Conservation (phyloP, 352 stramenopile genomes). For the Blastocystis sp. region DNA sequence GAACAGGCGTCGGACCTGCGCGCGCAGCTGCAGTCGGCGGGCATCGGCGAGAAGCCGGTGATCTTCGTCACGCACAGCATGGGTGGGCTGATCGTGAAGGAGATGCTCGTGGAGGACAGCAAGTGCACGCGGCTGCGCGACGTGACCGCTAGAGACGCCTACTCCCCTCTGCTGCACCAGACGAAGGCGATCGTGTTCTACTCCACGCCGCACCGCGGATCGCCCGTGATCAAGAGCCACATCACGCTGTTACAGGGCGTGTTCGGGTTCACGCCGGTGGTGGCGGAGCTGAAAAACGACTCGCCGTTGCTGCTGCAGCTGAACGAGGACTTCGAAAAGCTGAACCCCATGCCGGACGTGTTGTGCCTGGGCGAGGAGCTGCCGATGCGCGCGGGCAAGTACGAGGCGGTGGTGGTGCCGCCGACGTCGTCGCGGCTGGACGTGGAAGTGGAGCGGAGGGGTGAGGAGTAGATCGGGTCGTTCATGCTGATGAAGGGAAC, state of each 20-base stretch:
- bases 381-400: conserved; percentile 76
- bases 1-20: conserved; percentile 77
- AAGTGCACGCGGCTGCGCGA: conserved; percentile 10
- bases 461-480: conserved; percentile 22
- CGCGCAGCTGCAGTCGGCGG: conserved; percentile 75
- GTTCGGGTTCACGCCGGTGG: conserved; percentile 42
- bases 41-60: conserved; percentile 77
- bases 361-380: conserved; percentile 77
- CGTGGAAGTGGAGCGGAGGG: conserved; percentile 77
- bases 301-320: conserved; percentile 79
- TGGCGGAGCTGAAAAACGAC: conserved; percentile 77
- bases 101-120: conserved; percentile 77
- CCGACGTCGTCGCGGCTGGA: conserved; percentile 77
- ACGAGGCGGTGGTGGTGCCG: conserved; percentile 79
- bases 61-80: conserved; percentile 82
- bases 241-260: conserved; percentile 77
- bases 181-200: conserved; percentile 80
- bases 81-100: conserved; percentile 80
- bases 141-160: conserved; percentile 41
- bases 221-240: conserved; percentile 72
- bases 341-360: conserved; percentile 75
- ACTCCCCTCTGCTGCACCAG: conserved; percentile 74
- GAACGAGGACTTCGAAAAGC: conserved; percentile 77
- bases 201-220: conserved; percentile 79
- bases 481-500: conserved; percentile 73